These are phyloP conservation scores for Naganishia liquefaciens DNA, from an alignment of 1,284 basidiomycete genomes.

Conservation along the genomic window DNA sequence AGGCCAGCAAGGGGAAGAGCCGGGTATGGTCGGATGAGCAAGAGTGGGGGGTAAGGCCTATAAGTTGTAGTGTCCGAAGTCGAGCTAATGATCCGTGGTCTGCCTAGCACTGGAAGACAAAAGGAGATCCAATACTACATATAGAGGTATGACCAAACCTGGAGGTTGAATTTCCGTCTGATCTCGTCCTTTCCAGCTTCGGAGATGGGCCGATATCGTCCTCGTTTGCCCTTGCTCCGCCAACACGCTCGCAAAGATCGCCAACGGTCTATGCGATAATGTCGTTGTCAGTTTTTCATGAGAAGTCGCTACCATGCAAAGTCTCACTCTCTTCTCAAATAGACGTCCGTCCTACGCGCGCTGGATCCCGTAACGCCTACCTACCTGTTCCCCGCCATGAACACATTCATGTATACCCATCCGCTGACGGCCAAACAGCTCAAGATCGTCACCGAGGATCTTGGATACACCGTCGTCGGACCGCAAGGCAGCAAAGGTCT, in stretches of 20 bases:
- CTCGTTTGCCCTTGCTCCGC: constrained; percentile 93
- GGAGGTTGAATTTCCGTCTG: not conserved
- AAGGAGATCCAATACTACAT: constrained; percentile 91
- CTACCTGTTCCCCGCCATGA: constrained; percentile 95
- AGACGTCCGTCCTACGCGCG: constrained; percentile 90
- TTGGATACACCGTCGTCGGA: constrained; percentile 77
- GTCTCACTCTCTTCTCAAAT: not conserved
- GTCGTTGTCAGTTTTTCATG: constrained; percentile 64
- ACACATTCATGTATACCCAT: constrained; percentile 94
- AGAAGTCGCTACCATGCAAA: not conserved
- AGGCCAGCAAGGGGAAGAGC: constrained; percentile 35
- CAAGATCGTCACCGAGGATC: constrained; percentile 66
- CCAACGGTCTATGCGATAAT: constrained; percentile 85
- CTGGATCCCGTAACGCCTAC: constrained; percentile 77
- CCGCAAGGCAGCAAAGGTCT: constrained; percentile 61
- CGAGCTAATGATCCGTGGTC: not conserved
- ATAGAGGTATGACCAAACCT: constrained; percentile 64
- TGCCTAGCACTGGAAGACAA: constrained; percentile 62
- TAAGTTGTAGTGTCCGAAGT: not conserved
- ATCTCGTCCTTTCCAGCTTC: constrained; percentile 56
- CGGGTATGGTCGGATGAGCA: constrained; percentile 84
- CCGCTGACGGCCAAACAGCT: constrained; percentile 86
- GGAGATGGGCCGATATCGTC: constrained; percentile 94
- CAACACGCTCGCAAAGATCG: constrained; percentile 91
- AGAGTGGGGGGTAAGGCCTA: constrained; percentile 74